These are phyloP conservation scores for Acacia crassicarpa DNA, from an alignment of 306 rosid genomes.

Conservation along the genomic window DNA sequence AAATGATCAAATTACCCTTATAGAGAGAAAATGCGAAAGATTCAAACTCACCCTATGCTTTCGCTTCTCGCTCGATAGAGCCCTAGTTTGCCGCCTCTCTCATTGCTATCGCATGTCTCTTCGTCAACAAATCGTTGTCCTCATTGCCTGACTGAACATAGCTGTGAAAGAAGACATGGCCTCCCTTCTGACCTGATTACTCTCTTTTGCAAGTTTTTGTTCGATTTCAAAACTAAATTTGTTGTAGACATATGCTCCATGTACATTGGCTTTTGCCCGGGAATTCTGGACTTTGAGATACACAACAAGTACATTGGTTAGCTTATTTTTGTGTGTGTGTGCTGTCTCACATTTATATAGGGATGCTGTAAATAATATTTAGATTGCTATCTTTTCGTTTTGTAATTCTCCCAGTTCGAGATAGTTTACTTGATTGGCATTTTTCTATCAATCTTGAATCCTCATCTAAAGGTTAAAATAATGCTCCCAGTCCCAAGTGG, in stretches of 20 bases:
- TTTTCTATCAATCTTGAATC: conserved; percentile 15
- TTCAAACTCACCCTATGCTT: too few species aligned
- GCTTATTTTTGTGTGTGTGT: too few species aligned
- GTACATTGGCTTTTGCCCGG: conserved; percentile 88
- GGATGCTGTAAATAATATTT: neutral
- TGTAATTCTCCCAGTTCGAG: neutral
- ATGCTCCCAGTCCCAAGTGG: conserved; percentile 80
- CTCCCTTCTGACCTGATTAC: too few species aligned
- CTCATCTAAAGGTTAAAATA: conserved; percentile 52
- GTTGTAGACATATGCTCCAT: conserved; percentile 85
- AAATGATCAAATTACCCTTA: too few species aligned
- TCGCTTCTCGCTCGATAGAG: too few species aligned
- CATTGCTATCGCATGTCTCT: too few species aligned
- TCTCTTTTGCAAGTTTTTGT: too few species aligned
- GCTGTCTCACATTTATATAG: neutral
- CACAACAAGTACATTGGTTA: conserved; percentile 44
- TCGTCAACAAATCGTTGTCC: too few species aligned
- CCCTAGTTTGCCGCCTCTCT: too few species aligned
- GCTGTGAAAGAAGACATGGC: too few species aligned
- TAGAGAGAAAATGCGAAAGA: too few species aligned
- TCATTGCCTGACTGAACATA: too few species aligned
- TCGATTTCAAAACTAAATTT: conserved; percentile 8
- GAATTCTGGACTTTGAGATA: conserved; percentile 98
- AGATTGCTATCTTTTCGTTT: neutral
- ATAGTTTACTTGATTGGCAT: neutral